Evolutionary conservation across 2,329 filamentous ascomycete genomes (phyloP).

Genomic region (Periglandula ipomoeae): DNA sequence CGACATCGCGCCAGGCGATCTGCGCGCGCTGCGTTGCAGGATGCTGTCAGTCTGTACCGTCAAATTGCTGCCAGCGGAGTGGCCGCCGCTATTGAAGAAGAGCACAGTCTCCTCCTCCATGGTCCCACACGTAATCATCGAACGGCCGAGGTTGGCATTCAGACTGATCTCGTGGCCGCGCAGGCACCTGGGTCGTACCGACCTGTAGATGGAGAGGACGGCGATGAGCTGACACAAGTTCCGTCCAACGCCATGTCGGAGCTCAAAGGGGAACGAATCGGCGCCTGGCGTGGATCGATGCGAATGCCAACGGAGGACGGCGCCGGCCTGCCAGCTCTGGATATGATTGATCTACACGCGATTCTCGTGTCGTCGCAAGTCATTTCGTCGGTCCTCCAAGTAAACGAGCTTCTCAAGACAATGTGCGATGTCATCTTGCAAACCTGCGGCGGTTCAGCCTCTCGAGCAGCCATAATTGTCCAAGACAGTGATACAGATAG

Average conservation of each 20-base stretch:
- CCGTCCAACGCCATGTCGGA: conserved; percentile 38
- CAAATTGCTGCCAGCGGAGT: conserved; percentile 62
- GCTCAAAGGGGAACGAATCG: conserved; percentile 48
- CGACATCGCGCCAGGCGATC: conserved; percentile 56
- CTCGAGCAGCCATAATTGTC: conserved; percentile 64
- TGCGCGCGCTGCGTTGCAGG: conserved; percentile 58
- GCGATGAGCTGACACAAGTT: conserved; percentile 31
- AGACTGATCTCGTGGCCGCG: conserved; percentile 61
- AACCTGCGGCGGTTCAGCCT: conserved; percentile 62
- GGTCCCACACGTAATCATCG: conserved; percentile 50
- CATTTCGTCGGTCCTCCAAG: conserved; percentile 67
- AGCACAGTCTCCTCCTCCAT: conserved; percentile 58
- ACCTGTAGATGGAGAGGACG: conserved; percentile 34
- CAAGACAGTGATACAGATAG: conserved; percentile 50
- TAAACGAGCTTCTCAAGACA: conserved; percentile 67
- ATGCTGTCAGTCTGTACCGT: conserved; percentile 59
- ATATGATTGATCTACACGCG: conserved; percentile 74
- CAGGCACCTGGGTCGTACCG: conserved; percentile 43
- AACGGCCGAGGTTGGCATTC: conserved; percentile 54
- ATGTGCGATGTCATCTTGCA: conserved; percentile 77
- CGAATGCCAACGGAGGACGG: conserved; percentile 45
- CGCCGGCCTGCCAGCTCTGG: conserved; percentile 60
- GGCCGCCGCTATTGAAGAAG: conserved; percentile 56
- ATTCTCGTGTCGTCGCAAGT: conserved; percentile 73
- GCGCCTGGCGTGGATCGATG: conserved; percentile 55